Conservation (phyloP, 352 stramenopile genomes). For the Globisporangium iwayamae region DNA sequence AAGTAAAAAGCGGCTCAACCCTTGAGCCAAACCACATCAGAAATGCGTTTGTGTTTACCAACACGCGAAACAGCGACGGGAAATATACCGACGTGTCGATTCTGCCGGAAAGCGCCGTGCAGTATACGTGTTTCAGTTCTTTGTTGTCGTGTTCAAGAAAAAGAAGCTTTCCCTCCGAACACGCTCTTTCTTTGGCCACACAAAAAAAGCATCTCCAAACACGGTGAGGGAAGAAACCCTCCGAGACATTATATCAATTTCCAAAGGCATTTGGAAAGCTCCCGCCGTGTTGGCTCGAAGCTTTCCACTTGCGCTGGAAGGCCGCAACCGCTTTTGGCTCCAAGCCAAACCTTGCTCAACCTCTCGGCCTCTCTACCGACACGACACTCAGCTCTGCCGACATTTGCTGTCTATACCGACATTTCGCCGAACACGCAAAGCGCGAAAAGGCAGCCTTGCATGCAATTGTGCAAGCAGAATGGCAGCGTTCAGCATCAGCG, state of each 20-base stretch:
- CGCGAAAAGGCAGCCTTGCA: not conserved
- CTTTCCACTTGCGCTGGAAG: not conserved
- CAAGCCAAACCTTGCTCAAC: not conserved
- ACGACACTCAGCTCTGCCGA: not conserved
- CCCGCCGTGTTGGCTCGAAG: not conserved
- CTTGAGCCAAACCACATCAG: too few species aligned
- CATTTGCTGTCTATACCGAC: conserved; percentile 3
- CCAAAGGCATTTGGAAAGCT: not conserved
- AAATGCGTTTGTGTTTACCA: not conserved
- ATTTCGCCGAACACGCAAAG: conserved; percentile 9
- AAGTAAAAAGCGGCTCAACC: too few species aligned
- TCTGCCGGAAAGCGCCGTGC: not conserved
- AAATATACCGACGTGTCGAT: not conserved
- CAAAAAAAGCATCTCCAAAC: conserved; percentile 1
- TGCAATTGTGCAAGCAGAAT: not conserved
- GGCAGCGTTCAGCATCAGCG: not conserved
- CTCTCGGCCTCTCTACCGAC: conserved; percentile 1
- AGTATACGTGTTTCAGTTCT: not conserved
- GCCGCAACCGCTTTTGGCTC: not conserved
- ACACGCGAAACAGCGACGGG: not conserved
- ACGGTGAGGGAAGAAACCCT: not conserved
- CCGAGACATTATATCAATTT: not conserved
- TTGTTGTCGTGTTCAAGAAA: conserved; percentile 1
- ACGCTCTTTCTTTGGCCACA: conserved; percentile 13
- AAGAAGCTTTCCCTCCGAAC: not conserved